Base-by-base conservation (phyloP, 1,284 basidiomycete species). In the Agroathelia rolfsii region DNA sequence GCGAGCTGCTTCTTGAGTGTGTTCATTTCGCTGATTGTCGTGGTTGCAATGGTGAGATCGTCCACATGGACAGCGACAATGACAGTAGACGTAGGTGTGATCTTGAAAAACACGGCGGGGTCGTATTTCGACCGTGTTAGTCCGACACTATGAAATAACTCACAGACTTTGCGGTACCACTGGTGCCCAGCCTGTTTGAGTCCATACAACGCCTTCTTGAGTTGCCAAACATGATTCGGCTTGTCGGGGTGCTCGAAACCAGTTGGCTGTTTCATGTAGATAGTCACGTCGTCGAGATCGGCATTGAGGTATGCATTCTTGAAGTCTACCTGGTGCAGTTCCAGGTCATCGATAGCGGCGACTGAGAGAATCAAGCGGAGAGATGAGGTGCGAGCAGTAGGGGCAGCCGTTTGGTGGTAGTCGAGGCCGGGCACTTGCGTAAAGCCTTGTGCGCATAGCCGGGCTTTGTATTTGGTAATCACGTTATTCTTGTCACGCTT, bases 341-440 rank as follows among this genome's bases (percentile, higher is more conserved):
- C 43, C 16, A 37, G 45, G 28, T 48, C 35, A 3, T 41, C 36
- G 11, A 36, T 35, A 1, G 55, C 53, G 2, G 56, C 55, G 0
- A 61, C 32, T 0, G 53, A 47, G 2, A 60, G 39, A 4, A 62
- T 25, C 0, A 50, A 38, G 0, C 53, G 41, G 6, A 65, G 41
- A 0, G 55, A 50, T 5, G 49, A 37, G 17, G 53, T 48, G 8
- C 47, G 39, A 28, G 56, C 55, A 0, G 61, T 53, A 1, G 59
- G 62, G 4, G 61, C 45, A 32, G 51, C 62, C 2, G 60, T 64
- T 20, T 64, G 43, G n/a, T 49, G 43, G 37, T 53, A 70, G 40
- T 64, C 55, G 9, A 58, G 25, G 3, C 59, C 55, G 5, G 43
- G 37, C 1, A 35, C 30, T 35, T 65, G 61, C 0, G 40, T 35